Base-by-base conservation (phyloP, 805 yeast genomes). In the Cephaloascus fragrans region DNA sequence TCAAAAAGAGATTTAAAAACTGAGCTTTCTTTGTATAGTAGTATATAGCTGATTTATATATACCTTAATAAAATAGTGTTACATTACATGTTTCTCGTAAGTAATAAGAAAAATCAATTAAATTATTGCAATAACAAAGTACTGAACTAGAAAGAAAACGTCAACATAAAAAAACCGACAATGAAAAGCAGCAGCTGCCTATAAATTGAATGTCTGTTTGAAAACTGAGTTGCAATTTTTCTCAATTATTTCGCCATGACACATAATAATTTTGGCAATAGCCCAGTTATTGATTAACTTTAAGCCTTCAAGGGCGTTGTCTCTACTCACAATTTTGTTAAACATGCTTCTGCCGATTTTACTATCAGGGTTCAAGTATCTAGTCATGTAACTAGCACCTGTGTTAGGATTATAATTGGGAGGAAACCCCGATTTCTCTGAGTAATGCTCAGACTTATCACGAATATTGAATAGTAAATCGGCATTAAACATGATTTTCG, bases 401-500 rank as follows among this genome's bases (percentile, higher is more conserved):
- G 49, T 38, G 41, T 67, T 72, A 18, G 79, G 75, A 36, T 59
- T 56, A 36, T 47, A 55, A 5, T 52, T 53, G 4, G 56, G 62
- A 6, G 64, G 62, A 44, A 62, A 78, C 26, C 80, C 84, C 5
- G 60, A 47, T 29, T 46, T 61, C 1, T 64, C 57, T 18, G 66
- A 58, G 47, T 53, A 71, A 47, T 73, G 80, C 40, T 65, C 69
- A n/a, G 54, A 46, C 10, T 67, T 70, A 15, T 51, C 46, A 26
- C 63, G 61, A 10, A 77, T 79, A 51, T 78, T 77, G 58, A 80
- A 73, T 26, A 80, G 48, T 41, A 80, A 51, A 52, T 81, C 87
- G 12, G 80, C 87, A 47, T 70, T 76, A 43, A 73, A 62, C 16
- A 80, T 48, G 0, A 75, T 63, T 51, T 69, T 70, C 28, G 75